Conservation (phyloP, 1,139 yeast genomes). For the Martiniozyma asiatica region DNA sequence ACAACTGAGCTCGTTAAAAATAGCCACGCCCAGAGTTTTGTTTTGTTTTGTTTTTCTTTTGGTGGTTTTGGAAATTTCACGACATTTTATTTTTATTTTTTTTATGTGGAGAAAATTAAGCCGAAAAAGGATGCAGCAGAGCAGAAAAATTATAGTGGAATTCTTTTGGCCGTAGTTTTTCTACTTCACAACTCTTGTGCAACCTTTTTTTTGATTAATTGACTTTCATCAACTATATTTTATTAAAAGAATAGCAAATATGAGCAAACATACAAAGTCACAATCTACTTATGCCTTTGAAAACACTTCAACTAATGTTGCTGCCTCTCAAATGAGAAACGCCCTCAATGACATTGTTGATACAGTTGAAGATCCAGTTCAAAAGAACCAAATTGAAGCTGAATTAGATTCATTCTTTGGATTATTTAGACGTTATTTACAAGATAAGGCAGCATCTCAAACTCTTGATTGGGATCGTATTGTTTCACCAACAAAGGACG, state of each 20-base stretch:
- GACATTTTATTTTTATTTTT: too few relatives aligned
- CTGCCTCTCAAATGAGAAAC: conserved; percentile 97
- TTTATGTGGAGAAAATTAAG: too few relatives aligned
- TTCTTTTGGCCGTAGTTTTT: background rate
- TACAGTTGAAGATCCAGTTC: conserved; percentile 48
- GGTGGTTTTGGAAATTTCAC: too few relatives aligned
- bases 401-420: conserved; percentile 95
- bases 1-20: too few relatives aligned
- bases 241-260: too few relatives aligned
- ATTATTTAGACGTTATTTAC: conserved; percentile 80
- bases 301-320: conserved; percentile 88
- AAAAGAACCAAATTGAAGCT: conserved; percentile 58
- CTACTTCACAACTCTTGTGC: background rate
- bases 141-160: background rate
- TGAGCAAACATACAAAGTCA: conserved; percentile 52
- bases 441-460: conserved; percentile 79
- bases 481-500: conserved; percentile 76
- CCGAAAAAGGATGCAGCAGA: too few relatives aligned
- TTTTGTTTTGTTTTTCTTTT: too few relatives aligned
- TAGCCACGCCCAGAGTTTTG: too few relatives aligned
- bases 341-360: conserved; percentile 85
- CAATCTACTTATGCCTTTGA: conserved; percentile 86
- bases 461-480: conserved; percentile 92
- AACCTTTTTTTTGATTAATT: background rate
- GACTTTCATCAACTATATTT: too few relatives aligned